Conservation (phyloP, 192 early-diverging fungal genomes). For the Coemansia sp. region DNA sequence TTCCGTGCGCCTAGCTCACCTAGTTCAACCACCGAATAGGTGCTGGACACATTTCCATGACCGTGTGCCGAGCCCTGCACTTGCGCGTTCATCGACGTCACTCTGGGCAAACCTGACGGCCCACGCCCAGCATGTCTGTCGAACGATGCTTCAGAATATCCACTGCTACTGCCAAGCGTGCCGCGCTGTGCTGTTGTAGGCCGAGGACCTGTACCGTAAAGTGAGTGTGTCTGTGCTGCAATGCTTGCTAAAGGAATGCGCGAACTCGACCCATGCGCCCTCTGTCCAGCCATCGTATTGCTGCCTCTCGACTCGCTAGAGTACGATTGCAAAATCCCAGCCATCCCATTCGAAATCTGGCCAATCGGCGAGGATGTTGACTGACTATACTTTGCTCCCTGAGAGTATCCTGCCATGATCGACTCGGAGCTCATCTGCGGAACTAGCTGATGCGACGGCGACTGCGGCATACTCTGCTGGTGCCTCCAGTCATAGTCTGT, state of each 20-base stretch:
- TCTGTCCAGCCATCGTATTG: neutral
- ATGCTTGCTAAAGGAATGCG: neutral
- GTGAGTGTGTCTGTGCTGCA: conserved; percentile 2
- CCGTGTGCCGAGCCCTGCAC: neutral
- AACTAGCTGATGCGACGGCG: conserved; percentile 9
- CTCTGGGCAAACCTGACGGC: conserved; percentile 6
- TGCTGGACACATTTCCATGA: neutral
- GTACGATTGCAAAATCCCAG: conserved; percentile 19
- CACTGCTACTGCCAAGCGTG: conserved; percentile 1
- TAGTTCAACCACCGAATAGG: conserved; percentile 1
- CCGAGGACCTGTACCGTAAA: conserved; percentile 11
- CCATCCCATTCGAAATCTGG: conserved; percentile 10
- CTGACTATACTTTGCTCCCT: neutral
- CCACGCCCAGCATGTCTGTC: conserved; percentile 16
- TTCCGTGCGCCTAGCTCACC: neutral
- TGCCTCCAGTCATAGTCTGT: conserved; percentile 19
- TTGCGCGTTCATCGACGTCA: neutral
- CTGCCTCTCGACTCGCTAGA: conserved; percentile 19
- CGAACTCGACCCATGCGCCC: neutral
- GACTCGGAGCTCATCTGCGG: conserved; percentile 17
- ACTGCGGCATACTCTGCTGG: neutral
- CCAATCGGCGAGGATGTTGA: conserved; percentile 20
- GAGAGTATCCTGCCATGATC: conserved; percentile 3
- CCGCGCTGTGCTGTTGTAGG: conserved; percentile 5
- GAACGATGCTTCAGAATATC: conserved; percentile 22